These are phyloP conservation scores for Saturnispora sanitii DNA, from an alignment of 805 yeast species.

Conservation along the genomic window DNA sequence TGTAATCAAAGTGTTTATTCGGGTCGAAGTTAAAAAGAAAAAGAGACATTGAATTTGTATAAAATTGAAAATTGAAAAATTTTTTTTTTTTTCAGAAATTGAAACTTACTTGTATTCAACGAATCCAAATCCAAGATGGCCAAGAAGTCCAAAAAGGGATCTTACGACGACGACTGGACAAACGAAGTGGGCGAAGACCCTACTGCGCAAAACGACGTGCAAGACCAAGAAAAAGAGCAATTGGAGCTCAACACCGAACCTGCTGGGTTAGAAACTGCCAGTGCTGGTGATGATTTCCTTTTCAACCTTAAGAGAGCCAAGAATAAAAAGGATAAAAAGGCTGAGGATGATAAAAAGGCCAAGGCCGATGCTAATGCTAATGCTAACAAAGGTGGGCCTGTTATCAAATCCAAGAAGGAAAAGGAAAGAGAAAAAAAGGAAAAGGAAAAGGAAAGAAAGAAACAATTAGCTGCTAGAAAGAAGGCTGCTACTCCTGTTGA, in stretches of 20 bases:
- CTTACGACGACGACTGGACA: slow-evolving; percentile 72
- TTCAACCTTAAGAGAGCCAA: slow-evolving; percentile 73
- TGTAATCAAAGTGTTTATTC: too few relatives aligned
- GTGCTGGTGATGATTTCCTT: slow-evolving; percentile 50
- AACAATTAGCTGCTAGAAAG: slow-evolving; percentile 80
- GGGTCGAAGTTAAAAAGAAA: too few relatives aligned
- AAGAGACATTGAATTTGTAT: too few relatives aligned
- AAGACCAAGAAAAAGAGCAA: slow-evolving; percentile 39
- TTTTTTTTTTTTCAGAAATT: background rate
- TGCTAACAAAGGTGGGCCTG: slow-evolving; percentile 38
- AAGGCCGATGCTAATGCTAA: slow-evolving; percentile 14
- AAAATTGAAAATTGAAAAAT: too few relatives aligned
- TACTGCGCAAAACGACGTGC: slow-evolving; percentile 43
- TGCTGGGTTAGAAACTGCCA: slow-evolving; percentile 22
- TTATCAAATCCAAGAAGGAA: slow-evolving; percentile 83
- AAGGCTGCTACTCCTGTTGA: slow-evolving; percentile 38
- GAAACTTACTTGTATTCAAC: background rate
- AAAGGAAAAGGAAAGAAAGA: slow-evolving; percentile 81
- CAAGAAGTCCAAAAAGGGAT: slow-evolving; percentile 48
- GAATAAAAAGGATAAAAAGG: slow-evolving; percentile 63
- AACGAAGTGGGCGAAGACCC: slow-evolving; percentile 51
- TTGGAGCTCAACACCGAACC: slow-evolving; percentile 17
- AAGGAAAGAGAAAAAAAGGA: slow-evolving; percentile 94
- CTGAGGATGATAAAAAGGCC: slow-evolving; percentile 37
- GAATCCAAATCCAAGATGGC: slow-evolving; percentile 11